Percentiles rank a stretch among this genome's conserved stretches.
These are phyloP conservation scores for Leucosporidium yakuticum DNA, from an alignment of 768 basidiomycete species.

Conservation along the genomic window DNA sequence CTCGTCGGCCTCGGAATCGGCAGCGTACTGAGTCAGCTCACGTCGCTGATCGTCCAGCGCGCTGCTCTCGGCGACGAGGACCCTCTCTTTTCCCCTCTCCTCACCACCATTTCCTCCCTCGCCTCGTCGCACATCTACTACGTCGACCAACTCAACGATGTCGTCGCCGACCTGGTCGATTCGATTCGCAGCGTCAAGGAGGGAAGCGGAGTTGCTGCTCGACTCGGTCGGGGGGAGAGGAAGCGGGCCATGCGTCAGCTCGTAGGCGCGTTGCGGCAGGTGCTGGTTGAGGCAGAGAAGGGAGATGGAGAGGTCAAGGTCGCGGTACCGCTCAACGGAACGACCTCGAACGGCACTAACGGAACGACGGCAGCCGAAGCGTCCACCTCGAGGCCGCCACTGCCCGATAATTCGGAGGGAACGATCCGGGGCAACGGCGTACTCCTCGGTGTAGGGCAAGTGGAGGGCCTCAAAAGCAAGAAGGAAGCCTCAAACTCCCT, in stretches of 20 bases:
- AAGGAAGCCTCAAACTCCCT: slow-evolving; percentile 4
- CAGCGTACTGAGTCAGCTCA: slow-evolving; percentile 1
- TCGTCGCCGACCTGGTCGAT: slow-evolving; percentile 11
- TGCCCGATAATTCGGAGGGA: neutral
- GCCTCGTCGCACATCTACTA: slow-evolving; percentile 11
- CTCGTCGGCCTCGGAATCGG: slow-evolving; percentile 6
- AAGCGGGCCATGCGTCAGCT: slow-evolving; percentile 1
- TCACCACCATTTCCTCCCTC: slow-evolving; percentile 6
- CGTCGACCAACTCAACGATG: slow-evolving; percentile 19
- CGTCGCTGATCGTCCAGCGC: slow-evolving; percentile 6
- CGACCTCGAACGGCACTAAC: neutral
- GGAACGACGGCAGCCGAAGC: neutral
- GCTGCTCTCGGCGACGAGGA: neutral
- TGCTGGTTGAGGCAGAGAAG: slow-evolving; percentile 15
- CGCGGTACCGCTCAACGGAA: neutral
- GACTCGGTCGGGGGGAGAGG: slow-evolving; percentile 6
- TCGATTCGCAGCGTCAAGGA: slow-evolving; percentile 1
- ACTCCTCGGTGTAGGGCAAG: neutral
- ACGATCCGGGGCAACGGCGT: slow-evolving; percentile 11
- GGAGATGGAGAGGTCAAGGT: neutral
- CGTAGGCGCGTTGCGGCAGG: slow-evolving; percentile 13
- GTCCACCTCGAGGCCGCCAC: neutral
- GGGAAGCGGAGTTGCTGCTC: neutral
- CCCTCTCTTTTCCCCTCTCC: slow-evolving; percentile 1
- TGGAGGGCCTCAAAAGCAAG: slow-evolving; percentile 8